A percentile compares a stretch with the other conserved stretches of the same genome.
phyloP scores from a whole-genome alignment of 2,329 filamentous ascomycete genomes.

The Cladosporium sphaerospermum region DNA sequence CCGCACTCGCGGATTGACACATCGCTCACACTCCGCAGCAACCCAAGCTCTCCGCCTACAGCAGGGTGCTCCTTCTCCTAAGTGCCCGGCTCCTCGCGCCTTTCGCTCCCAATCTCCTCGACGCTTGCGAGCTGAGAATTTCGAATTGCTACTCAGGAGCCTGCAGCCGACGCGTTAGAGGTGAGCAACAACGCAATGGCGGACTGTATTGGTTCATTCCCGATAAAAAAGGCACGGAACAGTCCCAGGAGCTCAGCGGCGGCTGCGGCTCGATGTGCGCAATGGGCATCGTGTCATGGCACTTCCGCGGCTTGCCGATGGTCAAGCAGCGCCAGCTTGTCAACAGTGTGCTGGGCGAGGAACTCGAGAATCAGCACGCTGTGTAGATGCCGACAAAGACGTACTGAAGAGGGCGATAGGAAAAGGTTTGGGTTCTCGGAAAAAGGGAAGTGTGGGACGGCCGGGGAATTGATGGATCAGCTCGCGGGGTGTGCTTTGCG shows the following conservation, averaged over 20 bases:
- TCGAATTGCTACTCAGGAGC: slow-evolving; percentile 39
- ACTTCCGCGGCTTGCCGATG: slow-evolving; percentile 64
- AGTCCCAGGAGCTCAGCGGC: slow-evolving; percentile 74
- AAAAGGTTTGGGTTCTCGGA: too few species aligned
- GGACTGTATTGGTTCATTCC: too few species aligned
- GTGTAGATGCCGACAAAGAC: slow-evolving; percentile 69
- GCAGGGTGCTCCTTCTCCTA: background rate
- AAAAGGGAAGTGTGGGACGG: too few species aligned
- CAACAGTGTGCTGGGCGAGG: slow-evolving; percentile 64
- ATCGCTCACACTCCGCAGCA: too few species aligned
- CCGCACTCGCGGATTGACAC: background rate
- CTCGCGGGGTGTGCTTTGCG: too few species aligned
- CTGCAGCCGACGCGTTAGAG: slow-evolving; percentile 42
- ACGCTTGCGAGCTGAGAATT: slow-evolving; percentile 42
- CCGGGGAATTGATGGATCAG: too few species aligned
- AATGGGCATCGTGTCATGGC: slow-evolving; percentile 66
- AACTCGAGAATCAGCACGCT: slow-evolving; percentile 77
- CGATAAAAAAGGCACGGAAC: too few species aligned
- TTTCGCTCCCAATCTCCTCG: slow-evolving; percentile 40
- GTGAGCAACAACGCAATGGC: too few species aligned
- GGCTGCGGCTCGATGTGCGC: slow-evolving; percentile 85
- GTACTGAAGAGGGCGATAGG: too few species aligned
- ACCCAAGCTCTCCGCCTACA: background rate
- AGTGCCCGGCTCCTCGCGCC: background rate
- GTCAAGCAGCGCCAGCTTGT: slow-evolving; percentile 80